Evolutionary conservation across 345 rosid species (phyloP), one percentile per base, ranked within the genome.

Genomic region (Linum lewisii): DNA sequence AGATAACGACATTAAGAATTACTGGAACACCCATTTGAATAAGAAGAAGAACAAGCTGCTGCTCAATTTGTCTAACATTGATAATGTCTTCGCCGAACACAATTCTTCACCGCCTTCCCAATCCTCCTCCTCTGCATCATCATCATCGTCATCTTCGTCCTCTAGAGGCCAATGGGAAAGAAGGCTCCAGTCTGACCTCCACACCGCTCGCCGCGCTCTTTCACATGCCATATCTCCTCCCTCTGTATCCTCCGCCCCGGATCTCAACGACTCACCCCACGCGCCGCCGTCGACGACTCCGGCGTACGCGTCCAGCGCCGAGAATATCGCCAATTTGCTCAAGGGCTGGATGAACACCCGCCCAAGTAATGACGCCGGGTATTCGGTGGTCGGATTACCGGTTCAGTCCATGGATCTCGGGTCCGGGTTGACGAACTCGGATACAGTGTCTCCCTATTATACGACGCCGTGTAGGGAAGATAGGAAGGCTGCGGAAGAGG

Each of bases 1-100:
- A 26, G 98, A 92, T 53, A 92, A 92, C 47, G 99, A 92, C 65
- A 85, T 93, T 60, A 89, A 93, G 65, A 89, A 93, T 65, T 89
- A 81, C 36, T 93, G 99, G 97, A 89, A 92, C 75, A 88, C 95
- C 59, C 91, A 88, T 63, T 60, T 92, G 62, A 92, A 86, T 72
- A 88, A 82, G 82, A 92, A 92, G n/a, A n/a, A n/a, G n/a, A n/a
- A n/a, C n/a, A n/a, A n/a, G n/a, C n/a, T n/a, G 78, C 86, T 86
- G 21, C 67, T 63, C 66, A 86, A 26, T 26, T 26, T 38, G 45
- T 8, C 5, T 2, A 42, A 42, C 47, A 42, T 11, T 42, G 11
- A 42, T 42, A 42, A 16, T 16, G 47, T 3, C 18, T 8, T 16
- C 11, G 0, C 34, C 0, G 34, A 29, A 4, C 1, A 8, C 2